These are phyloP conservation scores for Monilinia fructicola DNA, from an alignment of 2,329 filamentous ascomycete species.

Conservation along the genomic window DNA sequence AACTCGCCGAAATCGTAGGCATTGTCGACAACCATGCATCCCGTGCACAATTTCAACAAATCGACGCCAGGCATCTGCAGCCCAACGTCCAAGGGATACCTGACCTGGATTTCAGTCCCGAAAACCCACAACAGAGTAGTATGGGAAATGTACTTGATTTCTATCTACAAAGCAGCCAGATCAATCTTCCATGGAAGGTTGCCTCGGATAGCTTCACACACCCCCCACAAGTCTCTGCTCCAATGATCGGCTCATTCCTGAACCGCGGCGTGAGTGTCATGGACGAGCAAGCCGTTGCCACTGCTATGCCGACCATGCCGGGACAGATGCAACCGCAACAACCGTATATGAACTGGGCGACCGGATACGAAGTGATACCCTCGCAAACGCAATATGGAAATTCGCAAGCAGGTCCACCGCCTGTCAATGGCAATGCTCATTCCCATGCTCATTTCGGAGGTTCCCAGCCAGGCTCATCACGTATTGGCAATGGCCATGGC, in stretches of 20 bases:
- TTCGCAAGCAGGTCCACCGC: background rate
- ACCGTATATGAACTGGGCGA: conserved; percentile 9
- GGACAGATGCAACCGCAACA: conserved; percentile 10
- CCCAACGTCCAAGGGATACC: conserved; percentile 1
- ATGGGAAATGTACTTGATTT: conserved; percentile 13
- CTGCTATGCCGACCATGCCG: background rate
- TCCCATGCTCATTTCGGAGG: background rate
- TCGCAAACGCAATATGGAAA: background rate
- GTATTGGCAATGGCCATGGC: background rate
- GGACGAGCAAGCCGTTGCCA: background rate
- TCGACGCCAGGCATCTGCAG: background rate
- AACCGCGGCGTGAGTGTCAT: background rate
- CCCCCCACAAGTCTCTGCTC: background rate
- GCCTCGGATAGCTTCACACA: conserved; percentile 2
- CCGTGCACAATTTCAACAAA: conserved; percentile 3
- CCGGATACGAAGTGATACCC: conserved; percentile 1
- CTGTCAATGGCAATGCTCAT: background rate
- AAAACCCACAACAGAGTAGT: background rate
- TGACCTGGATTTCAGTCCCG: conserved; percentile 13
- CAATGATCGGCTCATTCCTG: background rate
- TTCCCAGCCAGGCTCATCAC: background rate
- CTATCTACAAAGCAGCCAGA: background rate
- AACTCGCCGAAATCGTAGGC: conserved; percentile 39
- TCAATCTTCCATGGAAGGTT: conserved; percentile 10
- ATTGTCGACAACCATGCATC: conserved; percentile 33